Base-by-base conservation (phyloP, 2,329 filamentous ascomycete genomes). In the Pseudogymnoascus sp. region DNA sequence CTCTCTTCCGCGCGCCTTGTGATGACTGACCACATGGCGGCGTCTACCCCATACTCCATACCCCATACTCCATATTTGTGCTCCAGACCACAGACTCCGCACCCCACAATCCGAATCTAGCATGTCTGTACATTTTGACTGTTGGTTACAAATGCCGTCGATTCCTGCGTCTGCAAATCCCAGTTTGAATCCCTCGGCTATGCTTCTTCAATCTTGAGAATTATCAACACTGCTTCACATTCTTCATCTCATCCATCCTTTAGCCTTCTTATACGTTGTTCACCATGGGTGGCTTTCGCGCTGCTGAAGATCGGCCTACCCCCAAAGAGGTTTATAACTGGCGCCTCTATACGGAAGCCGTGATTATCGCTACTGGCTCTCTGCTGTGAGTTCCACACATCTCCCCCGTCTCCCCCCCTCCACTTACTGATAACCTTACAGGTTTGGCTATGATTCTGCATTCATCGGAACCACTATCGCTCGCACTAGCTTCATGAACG, bases 381-480 rank as follows among this genome's bases (percentile, higher is more conserved):
- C 19, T 43, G 0, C 40, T 43, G 40, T 43, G 40, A 22, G 40
- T 43, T 24, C 19, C 2, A 43, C n/a, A 22, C 16, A 24, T 41
- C 4, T 40, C 40, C 12, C 40, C 40, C 22, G 6, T 40, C 40
- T 22, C 40, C 40, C 22, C 40, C 10, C 19, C 19, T 22, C 40
- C 10, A 24, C 40, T 12, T 43, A 22, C 40, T 43, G 16, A 43
- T 43, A 19, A 43, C 19, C 40, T 24, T 24, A 24, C 40, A 43
- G 40, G 56, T 60, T 67, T 60, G 66, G 64, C 11, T 65, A 65
- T 62, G 82, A 84, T 66, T 80, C 78, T 63, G 81, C 83, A 60
- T 86, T 87, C 74, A 86, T 87, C 24, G 82, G 82, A 3, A 82
- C 80, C 0, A 84, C 81, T 0, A 83, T 84, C 62, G 76, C 79